Base-by-base conservation (phyloP, 108 stramenopile genomes). In the Skeletonema menzelii region DNA sequence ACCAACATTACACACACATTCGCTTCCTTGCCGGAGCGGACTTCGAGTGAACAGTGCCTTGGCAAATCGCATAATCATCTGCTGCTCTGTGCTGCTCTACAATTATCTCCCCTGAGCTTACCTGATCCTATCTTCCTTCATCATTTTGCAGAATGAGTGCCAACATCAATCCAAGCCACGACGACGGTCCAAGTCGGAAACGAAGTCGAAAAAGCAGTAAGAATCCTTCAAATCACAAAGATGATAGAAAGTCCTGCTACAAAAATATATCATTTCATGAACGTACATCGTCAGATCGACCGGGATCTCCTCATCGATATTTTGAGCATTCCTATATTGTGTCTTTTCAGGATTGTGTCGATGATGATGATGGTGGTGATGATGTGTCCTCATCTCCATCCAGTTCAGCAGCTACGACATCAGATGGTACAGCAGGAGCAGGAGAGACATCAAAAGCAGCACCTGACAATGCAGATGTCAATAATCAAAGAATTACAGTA, bases 291-390 rank as follows among this genome's bases (percentile, higher is more conserved):
- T 71, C 80, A 19, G 63, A 63, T 15, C 44, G 70, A 30, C 80
- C 80, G 3, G 80, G 75, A 12, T 76, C 80, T 12, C 80, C 75
- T 26, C 75, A 76, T 65, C 80, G 80, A 30, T 76, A 80, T 47
- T 80, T 80, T 65, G 42, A 71, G 4, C 42, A 64, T 40, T 80
- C 80, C 15, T 76, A 72, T 57, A 61, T 40, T n/a, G 80, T 71
- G 10, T 24, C 19, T 59, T 66, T 44, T 30, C 15, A 1, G 7
- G 17, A 2, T 58, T 3, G 2, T 15, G 60, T 14, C 61, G 59
- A 40, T 38, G 53, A 31, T 27, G 27, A 22, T 26, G n/a, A n/a
- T n/a, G n/a, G n/a, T n/a, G n/a, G n/a, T n/a, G n/a, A n/a, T n/a
- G 30, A n/a, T n/a, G 40, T n/a, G 40, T n/a, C 40, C 11, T n/a